phyloP scores from a whole-genome alignment of 1,284 basidiomycete genomes.

The Cronartium quercuum region DNA sequence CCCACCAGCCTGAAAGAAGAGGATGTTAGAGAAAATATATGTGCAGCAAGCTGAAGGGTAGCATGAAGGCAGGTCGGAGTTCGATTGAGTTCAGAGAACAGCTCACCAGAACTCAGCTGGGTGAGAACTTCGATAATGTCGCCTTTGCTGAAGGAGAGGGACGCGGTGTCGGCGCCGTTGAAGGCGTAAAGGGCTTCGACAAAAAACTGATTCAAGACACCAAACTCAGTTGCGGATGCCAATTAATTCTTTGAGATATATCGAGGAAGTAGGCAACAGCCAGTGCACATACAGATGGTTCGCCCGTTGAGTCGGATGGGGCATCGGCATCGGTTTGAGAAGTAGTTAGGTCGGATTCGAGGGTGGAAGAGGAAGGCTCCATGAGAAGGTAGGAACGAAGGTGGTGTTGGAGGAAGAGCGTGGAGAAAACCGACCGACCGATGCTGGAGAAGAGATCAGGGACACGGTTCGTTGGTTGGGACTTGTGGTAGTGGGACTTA shows the following conservation, averaged over 20 bases:
- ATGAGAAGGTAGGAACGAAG: not conserved
- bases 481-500: no score
- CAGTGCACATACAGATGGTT: not conserved
- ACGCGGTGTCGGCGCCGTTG: constrained; percentile 64
- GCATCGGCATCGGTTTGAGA: not conserved
- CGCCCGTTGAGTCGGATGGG: not conserved
- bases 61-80: no score
- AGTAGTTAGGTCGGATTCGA: not conserved
- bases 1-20: constrained; percentile 76
- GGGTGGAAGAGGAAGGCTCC: not conserved
- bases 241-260: not conserved
- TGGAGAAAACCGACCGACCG: no score
- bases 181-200: constrained; percentile 92
- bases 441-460: no score
- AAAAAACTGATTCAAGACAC: constrained; percentile 56
- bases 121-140: constrained; percentile 92
- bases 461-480: no score
- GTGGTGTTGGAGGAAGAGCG: no score
- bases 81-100: not conserved
- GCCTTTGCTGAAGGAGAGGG: constrained; percentile 75
- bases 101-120: constrained; percentile 62
- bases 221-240: no score
- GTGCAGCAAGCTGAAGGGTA: not conserved
- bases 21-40: not conserved
- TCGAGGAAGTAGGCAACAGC: not conserved